Percentiles rank a stretch among this genome's conserved stretches.
Evolutionary conservation across 192 early-diverging fungal genomes (phyloP).

Genomic region (Podila epicladia): DNA sequence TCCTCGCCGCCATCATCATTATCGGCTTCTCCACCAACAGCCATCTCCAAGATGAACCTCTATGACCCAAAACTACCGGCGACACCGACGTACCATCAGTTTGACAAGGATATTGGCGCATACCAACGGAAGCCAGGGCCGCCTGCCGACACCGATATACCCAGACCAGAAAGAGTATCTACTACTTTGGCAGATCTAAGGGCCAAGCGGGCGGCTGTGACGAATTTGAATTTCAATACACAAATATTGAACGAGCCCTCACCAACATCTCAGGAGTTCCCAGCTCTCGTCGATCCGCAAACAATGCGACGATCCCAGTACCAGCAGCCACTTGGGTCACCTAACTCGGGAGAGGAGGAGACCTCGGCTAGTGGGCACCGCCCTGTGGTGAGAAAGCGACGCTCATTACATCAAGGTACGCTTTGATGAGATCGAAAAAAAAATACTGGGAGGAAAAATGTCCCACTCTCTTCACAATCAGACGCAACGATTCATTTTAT

Average conservation of each 20-base stretch:
- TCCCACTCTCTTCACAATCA: neutral
- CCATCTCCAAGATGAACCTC: neutral
- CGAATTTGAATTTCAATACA: too few species aligned
- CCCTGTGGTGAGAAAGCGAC: slow-evolving; percentile 27
- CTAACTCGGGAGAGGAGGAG: neutral
- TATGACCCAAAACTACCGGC: neutral
- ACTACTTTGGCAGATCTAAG: too few species aligned
- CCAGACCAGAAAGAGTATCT: neutral
- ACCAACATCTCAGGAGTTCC: too few species aligned
- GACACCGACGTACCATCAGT: neutral
- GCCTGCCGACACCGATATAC: neutral
- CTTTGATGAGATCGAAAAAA: too few species aligned
- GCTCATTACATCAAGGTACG: slow-evolving; percentile 45
- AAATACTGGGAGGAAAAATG: neutral
- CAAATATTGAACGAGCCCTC: too few species aligned
- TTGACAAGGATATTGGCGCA: neutral
- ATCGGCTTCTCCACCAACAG: slow-evolving; percentile 10
- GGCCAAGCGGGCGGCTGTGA: too few species aligned
- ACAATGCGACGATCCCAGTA: neutral
- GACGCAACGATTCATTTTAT: neutral
- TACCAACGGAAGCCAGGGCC: neutral
- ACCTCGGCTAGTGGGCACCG: neutral
- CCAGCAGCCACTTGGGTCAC: neutral
- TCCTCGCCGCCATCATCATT: slow-evolving; percentile 30
- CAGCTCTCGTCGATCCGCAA: neutral